Evolutionary conservation across 148 eudicot species (phyloP), one percentile per base, ranked within the genome.

Genomic region (Rhododendron kiyosumense): DNA sequence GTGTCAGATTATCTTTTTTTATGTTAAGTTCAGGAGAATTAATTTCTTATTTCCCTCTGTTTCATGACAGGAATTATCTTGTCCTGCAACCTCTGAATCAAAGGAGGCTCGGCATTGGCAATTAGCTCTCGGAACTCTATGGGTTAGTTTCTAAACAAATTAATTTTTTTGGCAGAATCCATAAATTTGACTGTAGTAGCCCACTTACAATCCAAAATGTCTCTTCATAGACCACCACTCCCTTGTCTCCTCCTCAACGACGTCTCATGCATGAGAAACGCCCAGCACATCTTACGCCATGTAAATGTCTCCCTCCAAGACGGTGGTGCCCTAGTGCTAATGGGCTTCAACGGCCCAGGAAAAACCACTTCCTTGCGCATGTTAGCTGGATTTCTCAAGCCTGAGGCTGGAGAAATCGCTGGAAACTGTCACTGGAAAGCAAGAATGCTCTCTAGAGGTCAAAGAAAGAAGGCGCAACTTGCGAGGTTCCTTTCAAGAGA

Each of bases 231-330:
- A 91, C 91, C 98, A 22, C 96, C 93, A 45, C 86, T 95, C 52
- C 97, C 99, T 2, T 94, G 98, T n/a, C 86, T 95, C 69, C 96
- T 94, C 85, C 94, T 96, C 46, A 90, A 93, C 88, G 89, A 96
- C 22, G 98, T 95, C 9, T 91, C 99, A 30, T 96, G 99, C 90
- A 96, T 96, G 97, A 89, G 98, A 38, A 95, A 96, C 85, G 97
- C 96, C 45, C 99, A 96, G 84, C 99, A 96, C 89, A 93, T 96
- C 85, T 89, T 96, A 49, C 95, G 95, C 15, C 95, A 96, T 34
- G 92, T 94, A 81, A 96, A 96, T 78, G 91, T 85, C 49, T 91
- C 98, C 12, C 18, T 96, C 78, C 96, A 95, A 81, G 95, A 95
- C 77, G 96, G 99, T 12, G 88, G 96, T 81, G 98, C 96, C 18